Evolutionary conservation across 2,329 filamentous ascomycete genomes (phyloP).

Genomic region (Microascus cirrosus): DNA sequence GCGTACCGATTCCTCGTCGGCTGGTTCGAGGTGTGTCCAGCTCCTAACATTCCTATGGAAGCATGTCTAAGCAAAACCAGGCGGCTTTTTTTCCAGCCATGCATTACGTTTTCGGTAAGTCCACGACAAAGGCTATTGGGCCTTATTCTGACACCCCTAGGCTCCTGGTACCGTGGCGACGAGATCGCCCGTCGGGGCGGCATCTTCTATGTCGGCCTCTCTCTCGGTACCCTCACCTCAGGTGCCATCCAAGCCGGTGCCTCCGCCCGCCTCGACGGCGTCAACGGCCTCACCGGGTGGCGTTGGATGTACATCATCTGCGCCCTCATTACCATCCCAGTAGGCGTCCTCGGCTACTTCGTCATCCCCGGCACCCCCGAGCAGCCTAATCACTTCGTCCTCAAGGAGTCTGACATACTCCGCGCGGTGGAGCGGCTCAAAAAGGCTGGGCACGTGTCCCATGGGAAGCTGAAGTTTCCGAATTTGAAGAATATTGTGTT

Average conservation of each 20-base stretch:
- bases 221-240: constrained; percentile 38
- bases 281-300: constrained; percentile 34
- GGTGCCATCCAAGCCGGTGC: constrained; percentile 35
- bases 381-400: constrained; percentile 33
- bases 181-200: constrained; percentile 36
- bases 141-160: constrained; percentile 9
- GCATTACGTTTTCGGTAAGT: constrained; percentile 22
- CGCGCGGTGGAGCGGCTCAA: constrained; percentile 32
- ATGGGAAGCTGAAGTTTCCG: constrained; percentile 20
- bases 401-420: constrained; percentile 33
- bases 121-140: background rate
- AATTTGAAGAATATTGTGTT: constrained; percentile 20
- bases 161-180: constrained; percentile 37
- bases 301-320: constrained; percentile 48
- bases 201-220: constrained; percentile 36
- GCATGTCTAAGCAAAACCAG: background rate
- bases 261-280: constrained; percentile 25
- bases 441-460: constrained; percentile 25
- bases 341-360: constrained; percentile 37
- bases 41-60: background rate
- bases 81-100: constrained; percentile 27
- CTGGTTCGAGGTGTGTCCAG: constrained; percentile 27
- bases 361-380: constrained; percentile 34
- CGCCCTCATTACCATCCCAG: constrained; percentile 41
- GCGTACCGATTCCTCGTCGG: constrained; percentile 44